phyloP scores from a whole-genome alignment of 306 rosid genomes.

The Vigna hirtella region DNA sequence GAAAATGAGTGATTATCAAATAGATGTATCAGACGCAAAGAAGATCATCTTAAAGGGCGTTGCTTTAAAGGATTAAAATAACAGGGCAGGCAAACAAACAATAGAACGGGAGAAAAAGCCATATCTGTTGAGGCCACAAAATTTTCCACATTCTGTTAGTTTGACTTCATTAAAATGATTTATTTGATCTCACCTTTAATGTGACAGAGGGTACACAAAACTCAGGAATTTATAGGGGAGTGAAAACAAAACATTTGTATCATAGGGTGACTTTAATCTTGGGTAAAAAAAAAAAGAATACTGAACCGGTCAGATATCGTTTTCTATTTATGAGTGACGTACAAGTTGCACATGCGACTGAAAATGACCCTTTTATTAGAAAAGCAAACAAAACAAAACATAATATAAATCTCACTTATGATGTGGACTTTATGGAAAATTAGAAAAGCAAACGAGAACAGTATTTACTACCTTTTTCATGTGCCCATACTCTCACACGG shows the following conservation, averaged over 20 bases:
- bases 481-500: slow-evolving; percentile 32
- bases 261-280: slow-evolving; percentile 35
- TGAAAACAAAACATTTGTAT: slow-evolving; percentile 32
- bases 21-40: slow-evolving; percentile 19
- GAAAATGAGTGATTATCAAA: slow-evolving; percentile 30
- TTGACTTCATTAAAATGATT: slow-evolving; percentile 31
- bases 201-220: slow-evolving; percentile 18
- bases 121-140: slow-evolving; percentile 37
- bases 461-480: slow-evolving; percentile 25
- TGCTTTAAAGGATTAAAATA: slow-evolving; percentile 23
- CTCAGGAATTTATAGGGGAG: slow-evolving; percentile 24
- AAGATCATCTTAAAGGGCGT: slow-evolving; percentile 18
- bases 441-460: slow-evolving; percentile 16
- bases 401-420: slow-evolving; percentile 32
- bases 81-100: slow-evolving; percentile 23
- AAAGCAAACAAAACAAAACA: slow-evolving; percentile 25
- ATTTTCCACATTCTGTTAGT: slow-evolving; percentile 18
- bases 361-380: slow-evolving; percentile 56
- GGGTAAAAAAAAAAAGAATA: slow-evolving; percentile 33
- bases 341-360: slow-evolving; percentile 66
- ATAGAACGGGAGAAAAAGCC: slow-evolving; percentile 14
- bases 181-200: slow-evolving; percentile 36
- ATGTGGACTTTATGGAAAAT: slow-evolving; percentile 22
- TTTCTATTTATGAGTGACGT: slow-evolving; percentile 53
- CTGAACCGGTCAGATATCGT: slow-evolving; percentile 56